Base-by-base conservation (phyloP, 208 protist genomes). In the Wallacemonas rigidus region DNA sequence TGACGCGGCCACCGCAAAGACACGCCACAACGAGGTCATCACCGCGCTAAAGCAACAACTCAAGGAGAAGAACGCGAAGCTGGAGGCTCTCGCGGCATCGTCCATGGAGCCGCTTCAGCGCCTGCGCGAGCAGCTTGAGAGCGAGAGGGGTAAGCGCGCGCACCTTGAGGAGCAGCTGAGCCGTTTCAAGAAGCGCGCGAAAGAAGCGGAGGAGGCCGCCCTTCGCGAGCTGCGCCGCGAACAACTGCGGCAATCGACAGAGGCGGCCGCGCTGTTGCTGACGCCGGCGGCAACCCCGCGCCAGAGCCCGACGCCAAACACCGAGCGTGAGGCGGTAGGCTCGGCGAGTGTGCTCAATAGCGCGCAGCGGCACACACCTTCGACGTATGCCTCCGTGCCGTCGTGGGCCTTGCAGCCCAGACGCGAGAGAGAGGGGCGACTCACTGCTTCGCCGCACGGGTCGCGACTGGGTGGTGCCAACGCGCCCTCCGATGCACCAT, bases 81-180 rank as follows among this genome's bases (percentile, higher is more conserved):
- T 96, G 62, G 76, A 90, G 72, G 81, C 82, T 8, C 83, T 96
- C 1, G 88, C 88, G 3, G 81, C 81, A 11, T 77, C 71, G 51
- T 58, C 80, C 4, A 81, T 77, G 3, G 89, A 92, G 75, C 88
- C 89, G 9, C 69, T 96, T 38, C 86, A 94, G 77, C 79, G 86
- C 1, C 82, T 96, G 9, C 87, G 92, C 3, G 72, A 67, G 65
- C 92, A 96, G 73, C 86, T 96, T 11, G 92, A 94, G 50, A 87
- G 92, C n/a, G 92, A 96, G 81, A 83, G 89, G 0, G 77, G 88
- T 45, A 79, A 79, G 35, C 89, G 92, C 6, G 92, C 89, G 0
- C 67, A 68, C 4, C 73, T 94, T 12, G 89, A 96, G 79, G 84
- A 88, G 69, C 84, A 95, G 72, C 84, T 96, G 43, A 72, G 50